These are phyloP conservation scores for Penicillium crystallinum DNA, from an alignment of 495 filamentous ascomycete species.

Conservation along the genomic window DNA sequence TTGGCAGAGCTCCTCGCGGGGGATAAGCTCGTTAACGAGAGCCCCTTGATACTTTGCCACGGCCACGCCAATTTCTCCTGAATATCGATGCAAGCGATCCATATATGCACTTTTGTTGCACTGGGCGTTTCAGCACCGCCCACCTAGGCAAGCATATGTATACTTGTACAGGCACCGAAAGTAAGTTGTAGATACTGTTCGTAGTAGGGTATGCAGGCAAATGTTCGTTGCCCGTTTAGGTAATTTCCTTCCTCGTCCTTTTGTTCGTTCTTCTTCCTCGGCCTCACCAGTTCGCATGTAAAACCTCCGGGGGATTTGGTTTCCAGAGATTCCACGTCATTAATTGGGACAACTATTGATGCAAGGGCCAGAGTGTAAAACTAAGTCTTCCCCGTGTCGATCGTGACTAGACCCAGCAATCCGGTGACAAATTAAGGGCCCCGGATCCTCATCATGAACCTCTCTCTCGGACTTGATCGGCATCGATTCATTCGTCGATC, in stretches of 20 bases:
- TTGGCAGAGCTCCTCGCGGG: conserved; percentile 7
- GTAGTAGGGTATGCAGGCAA: conserved; percentile 14
- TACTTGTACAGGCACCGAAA: neutral
- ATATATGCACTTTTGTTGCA: conserved; percentile 1
- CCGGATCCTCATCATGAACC: conserved; percentile 20
- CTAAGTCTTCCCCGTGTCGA: conserved; percentile 32
- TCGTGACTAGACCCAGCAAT: conserved; percentile 24
- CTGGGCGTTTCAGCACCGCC: conserved; percentile 19
- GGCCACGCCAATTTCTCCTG: conserved; percentile 19
- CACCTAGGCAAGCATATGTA: conserved; percentile 1
- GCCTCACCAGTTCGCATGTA: conserved; percentile 17
- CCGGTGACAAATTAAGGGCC: conserved; percentile 40
- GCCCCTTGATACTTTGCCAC: conserved; percentile 19
- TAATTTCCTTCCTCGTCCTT: neutral
- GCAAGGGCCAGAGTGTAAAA: conserved; percentile 33
- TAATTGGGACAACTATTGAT: conserved; percentile 31
- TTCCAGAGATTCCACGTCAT: conserved; percentile 5
- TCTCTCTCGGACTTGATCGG: conserved; percentile 19
- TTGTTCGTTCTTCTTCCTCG: neutral
- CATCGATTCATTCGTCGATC: conserved; percentile 33
- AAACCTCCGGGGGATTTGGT: conserved; percentile 12
- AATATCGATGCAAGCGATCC: conserved; percentile 18
- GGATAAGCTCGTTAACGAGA: conserved; percentile 3
- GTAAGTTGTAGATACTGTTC: neutral
- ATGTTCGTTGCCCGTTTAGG: neutral